Evolutionary conservation across 208 protist genomes (phyloP).

Genomic region (Acanthamoeba royreba): DNA sequence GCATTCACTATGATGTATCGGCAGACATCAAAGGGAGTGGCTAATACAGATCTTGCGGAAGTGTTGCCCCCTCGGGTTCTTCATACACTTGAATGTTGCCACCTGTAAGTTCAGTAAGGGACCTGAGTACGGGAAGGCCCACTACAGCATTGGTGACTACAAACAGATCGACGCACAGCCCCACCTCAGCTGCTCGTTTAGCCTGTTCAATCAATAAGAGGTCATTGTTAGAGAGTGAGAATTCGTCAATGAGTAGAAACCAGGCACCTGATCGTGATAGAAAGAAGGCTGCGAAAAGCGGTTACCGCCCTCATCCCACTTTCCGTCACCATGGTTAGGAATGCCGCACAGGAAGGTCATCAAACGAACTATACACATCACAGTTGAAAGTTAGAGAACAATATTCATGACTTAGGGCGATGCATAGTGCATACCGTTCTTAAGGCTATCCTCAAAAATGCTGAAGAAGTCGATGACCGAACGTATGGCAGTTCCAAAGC

Average conservation of each 20-base stretch:
- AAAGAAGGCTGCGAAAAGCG: no score
- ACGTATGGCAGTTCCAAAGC: constrained; percentile 3
- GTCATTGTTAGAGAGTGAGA: no score
- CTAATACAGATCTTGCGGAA: constrained; percentile 45
- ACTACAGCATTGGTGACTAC: constrained; percentile 37
- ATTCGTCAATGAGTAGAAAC: no score
- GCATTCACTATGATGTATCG: no score
- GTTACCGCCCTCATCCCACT: background rate
- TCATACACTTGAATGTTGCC: constrained; percentile 29
- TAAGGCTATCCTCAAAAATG: constrained; percentile 37
- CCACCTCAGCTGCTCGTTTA: background rate
- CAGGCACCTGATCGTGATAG: no score
- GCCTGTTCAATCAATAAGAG: background rate
- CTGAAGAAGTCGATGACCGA: constrained; percentile 1
- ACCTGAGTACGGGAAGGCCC: background rate
- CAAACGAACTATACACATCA: background rate
- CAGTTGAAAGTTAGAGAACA: no score
- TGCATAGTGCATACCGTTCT: background rate
- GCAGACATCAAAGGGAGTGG: no score
- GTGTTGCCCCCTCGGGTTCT: background rate
- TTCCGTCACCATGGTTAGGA: constrained; percentile 22
- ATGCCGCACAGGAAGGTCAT: constrained; percentile 19
- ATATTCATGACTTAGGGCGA: no score
- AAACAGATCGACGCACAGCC: constrained; percentile 25
- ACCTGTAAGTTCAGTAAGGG: constrained; percentile 4